Evolutionary conservation across 1,139 yeast species (phyloP).

Genomic region (Tardiomyces blankii): DNA sequence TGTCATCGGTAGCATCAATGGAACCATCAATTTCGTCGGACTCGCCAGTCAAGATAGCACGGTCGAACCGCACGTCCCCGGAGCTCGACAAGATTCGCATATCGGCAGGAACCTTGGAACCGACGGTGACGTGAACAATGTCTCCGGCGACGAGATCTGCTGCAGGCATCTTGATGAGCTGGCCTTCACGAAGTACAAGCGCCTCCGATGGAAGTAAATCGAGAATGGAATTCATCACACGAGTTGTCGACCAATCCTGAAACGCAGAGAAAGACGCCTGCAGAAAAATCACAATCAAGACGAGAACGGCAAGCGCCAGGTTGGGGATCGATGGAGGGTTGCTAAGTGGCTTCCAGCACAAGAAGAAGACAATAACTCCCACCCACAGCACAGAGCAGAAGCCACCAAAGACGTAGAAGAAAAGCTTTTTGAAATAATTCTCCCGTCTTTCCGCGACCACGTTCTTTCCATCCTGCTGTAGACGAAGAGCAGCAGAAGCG

Average conservation of each 20-base stretch:
- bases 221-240: slow-evolving; percentile 40
- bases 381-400: slow-evolving; percentile 36
- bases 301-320: slow-evolving; percentile 35
- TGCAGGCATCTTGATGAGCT: slow-evolving; percentile 38
- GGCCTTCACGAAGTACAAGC: slow-evolving; percentile 34
- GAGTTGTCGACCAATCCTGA: slow-evolving; percentile 40
- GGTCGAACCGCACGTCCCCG: slow-evolving; percentile 69
- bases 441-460: slow-evolving; percentile 31
- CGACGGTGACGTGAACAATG: slow-evolving; percentile 51
- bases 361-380: slow-evolving; percentile 37
- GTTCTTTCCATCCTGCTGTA: slow-evolving; percentile 29
- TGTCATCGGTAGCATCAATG: slow-evolving; percentile 31
- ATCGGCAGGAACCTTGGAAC: slow-evolving; percentile 77
- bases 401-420: slow-evolving; percentile 39
- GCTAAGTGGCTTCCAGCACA: slow-evolving; percentile 43
- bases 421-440: slow-evolving; percentile 26
- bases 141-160: slow-evolving; percentile 75
- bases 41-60: slow-evolving; percentile 73
- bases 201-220: slow-evolving; percentile 36
- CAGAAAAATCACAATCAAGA: slow-evolving; percentile 34
- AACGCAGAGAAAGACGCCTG: slow-evolving; percentile 40
- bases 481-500: slow-evolving; percentile 18
- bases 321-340: slow-evolving; percentile 40
- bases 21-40: slow-evolving; percentile 47
- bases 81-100: slow-evolving; percentile 44